Conservation (phyloP, 306 rosid genomes). For the Begonia fuchsioides region DNA sequence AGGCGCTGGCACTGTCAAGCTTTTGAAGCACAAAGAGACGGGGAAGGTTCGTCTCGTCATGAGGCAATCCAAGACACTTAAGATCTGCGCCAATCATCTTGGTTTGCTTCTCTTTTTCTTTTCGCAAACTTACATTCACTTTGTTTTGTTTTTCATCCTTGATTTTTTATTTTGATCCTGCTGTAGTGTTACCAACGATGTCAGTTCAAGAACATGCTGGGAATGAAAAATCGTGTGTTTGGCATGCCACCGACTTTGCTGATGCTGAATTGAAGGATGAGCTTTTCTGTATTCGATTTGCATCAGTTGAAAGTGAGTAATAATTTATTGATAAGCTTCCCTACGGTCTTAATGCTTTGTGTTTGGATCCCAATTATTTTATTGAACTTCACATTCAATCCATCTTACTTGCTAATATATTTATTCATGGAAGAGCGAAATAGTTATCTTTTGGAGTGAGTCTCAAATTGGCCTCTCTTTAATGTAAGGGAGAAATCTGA, state of each 20-base stretch:
- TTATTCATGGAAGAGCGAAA: too few relatives aligned
- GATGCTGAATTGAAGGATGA: constrained; percentile 94
- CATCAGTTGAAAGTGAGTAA: constrained; percentile 86
- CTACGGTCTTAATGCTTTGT: too few relatives aligned
- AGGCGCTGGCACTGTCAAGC: constrained; percentile 74
- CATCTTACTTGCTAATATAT: too few relatives aligned
- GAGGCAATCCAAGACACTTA: constrained; percentile 82
- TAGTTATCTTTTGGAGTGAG: too few relatives aligned
- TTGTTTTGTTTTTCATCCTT: neutral
- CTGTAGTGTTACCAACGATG: constrained; percentile 59
- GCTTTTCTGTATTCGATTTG: constrained; percentile 90
- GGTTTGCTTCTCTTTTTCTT: constrained; percentile 21
- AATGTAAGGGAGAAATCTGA: too few relatives aligned
- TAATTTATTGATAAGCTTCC: neutral
- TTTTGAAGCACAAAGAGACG: constrained; percentile 50
- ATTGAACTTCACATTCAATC: too few relatives aligned
- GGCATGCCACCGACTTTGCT: constrained; percentile 93
- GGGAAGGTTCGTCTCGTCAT: constrained; percentile 73
- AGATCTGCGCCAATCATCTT: constrained; percentile 90
- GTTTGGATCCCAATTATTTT: too few relatives aligned
- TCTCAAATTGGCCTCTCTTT: too few relatives aligned
- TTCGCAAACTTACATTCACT: too few relatives aligned
- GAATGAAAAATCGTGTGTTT: constrained; percentile 82
- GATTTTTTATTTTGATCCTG: neutral
- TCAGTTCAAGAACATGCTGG: constrained; percentile 90